Evolutionary conservation across 2,329 filamentous ascomycete genomes (phyloP).

Genomic region (Neofusicoccum sp.): DNA sequence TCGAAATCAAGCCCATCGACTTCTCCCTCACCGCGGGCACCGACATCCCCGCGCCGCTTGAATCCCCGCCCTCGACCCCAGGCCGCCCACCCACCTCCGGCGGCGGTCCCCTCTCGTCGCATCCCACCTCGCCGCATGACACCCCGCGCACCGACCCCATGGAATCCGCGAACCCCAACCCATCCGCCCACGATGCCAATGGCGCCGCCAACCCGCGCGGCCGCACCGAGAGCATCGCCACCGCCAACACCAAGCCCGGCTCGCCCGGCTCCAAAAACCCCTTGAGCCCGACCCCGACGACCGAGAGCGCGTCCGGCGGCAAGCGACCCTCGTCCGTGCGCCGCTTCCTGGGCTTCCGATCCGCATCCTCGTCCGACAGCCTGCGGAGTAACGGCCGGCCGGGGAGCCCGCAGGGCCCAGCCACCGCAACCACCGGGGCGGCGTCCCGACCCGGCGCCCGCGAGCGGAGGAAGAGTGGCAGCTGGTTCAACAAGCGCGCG

Average conservation of each 20-base stretch:
- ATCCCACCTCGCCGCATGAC: slow-evolving; percentile 36
- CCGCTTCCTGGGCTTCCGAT: slow-evolving; percentile 40
- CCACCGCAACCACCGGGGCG: neutral
- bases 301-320: slow-evolving; percentile 26
- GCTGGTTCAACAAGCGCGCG: slow-evolving; percentile 42
- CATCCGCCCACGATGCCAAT: slow-evolving; percentile 27
- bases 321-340: slow-evolving; percentile 41
- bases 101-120: slow-evolving; percentile 40
- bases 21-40: slow-evolving; percentile 44
- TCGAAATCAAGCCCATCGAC: slow-evolving; percentile 32
- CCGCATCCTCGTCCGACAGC: slow-evolving; percentile 37
- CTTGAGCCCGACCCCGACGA: slow-evolving; percentile 25
- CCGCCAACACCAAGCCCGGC: slow-evolving; percentile 9
- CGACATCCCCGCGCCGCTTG: slow-evolving; percentile 40
- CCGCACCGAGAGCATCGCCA: slow-evolving; percentile 16
- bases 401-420: slow-evolving; percentile 27
- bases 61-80: slow-evolving; percentile 38
- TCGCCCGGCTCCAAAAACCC: slow-evolving; percentile 15
- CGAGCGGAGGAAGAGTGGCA: slow-evolving; percentile 33
- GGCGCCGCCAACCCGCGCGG: neutral
- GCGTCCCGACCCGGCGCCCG: neutral
- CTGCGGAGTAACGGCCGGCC: slow-evolving; percentile 28
- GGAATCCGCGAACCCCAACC: slow-evolving; percentile 30
- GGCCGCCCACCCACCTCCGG: slow-evolving; percentile 38
- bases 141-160: slow-evolving; percentile 10